Base-by-base conservation (phyloP, 1,139 yeast genomes). In the Geotrichum siamense region DNA sequence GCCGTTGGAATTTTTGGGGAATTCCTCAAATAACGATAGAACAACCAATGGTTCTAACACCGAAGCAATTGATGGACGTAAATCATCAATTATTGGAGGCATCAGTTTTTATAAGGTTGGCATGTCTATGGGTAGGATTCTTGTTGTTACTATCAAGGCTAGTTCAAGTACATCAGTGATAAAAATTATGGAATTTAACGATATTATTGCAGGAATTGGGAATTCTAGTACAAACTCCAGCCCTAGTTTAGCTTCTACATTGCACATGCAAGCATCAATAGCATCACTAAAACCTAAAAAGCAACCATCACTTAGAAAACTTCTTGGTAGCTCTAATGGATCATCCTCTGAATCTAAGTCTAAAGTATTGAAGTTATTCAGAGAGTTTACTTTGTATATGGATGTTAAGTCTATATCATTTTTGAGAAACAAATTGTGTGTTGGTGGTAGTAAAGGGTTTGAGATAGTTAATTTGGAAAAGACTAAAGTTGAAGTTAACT, bases 391-490 rank as follows among this genome's bases (percentile, higher is more conserved):
- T 32, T 86, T 91, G 59, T 78, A 78, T 38, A 82, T 94, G 5
- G 97, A 91, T 55, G 95, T 96, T 2, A 82, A 89, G 30, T 83
- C 95, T 3, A 82, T 91, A 22, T 87, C 96, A 30, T 91, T 91
- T 58, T 70, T 91, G 62, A 84, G 87, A 61, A 80, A 89, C 5
- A 83, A 82, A 58, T 68, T 91, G 50, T 89, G 97, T 68, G 82
- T 91, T 51, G 98, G 98, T 19, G 91, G 97, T 59, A 81, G 94
- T 37, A 86, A 83, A 61, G 98, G 98, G 1, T 91, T 91, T 68
- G 97, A 91, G 64, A 86, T 91, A 56, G 87, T 91, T 36, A 75
- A 74, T 33, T 73, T 89, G 53, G 41, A 37, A 12, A 31, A 31
- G 17, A 94, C 86, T 57, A 79, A 82, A 15, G 75, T 81, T 38